Evolutionary conservation across 768 basidiomycete genomes (phyloP).

Genomic region (Obba rivulosa): DNA sequence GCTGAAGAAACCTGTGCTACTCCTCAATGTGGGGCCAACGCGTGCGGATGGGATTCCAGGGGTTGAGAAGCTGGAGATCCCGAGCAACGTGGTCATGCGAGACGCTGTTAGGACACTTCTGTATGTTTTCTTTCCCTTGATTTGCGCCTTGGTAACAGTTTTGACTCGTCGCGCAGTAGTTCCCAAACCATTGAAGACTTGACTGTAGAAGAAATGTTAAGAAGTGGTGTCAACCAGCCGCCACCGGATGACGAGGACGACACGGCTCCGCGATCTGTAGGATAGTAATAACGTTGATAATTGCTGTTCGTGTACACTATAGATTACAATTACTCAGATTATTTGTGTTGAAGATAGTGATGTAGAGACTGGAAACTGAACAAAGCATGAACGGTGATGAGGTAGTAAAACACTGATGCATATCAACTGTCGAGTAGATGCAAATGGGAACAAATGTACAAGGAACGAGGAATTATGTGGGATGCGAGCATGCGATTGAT

Average conservation of each 20-base stretch:
- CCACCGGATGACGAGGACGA: constrained; percentile 34
- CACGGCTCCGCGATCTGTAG: constrained; percentile 8
- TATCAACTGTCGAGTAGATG: neutral
- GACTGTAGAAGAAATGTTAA: constrained; percentile 44
- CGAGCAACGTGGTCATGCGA: constrained; percentile 66
- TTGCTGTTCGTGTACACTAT: neutral
- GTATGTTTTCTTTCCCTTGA: constrained; percentile 38
- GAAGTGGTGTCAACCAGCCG: constrained; percentile 55
- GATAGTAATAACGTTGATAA: neutral
- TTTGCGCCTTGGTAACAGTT: neutral
- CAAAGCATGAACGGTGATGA: neutral
- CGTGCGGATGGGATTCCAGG: constrained; percentile 69
- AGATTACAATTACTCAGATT: neutral
- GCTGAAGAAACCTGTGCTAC: constrained; percentile 67
- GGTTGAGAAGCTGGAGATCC: constrained; percentile 75
- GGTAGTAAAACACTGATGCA: neutral
- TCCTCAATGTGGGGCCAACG: constrained; percentile 86
- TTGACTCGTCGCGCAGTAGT: constrained; percentile 35
- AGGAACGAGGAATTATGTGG: neutral
- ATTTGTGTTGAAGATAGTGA: neutral
- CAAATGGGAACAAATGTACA: neutral
- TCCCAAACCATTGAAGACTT: constrained; percentile 36
- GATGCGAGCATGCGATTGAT: neutral
- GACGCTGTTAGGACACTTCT: constrained; percentile 55
- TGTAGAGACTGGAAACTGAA: constrained; percentile 2